These are phyloP conservation scores for Backusella morwellensis DNA, from an alignment of 192 early-diverging fungal genomes.

Conservation along the genomic window DNA sequence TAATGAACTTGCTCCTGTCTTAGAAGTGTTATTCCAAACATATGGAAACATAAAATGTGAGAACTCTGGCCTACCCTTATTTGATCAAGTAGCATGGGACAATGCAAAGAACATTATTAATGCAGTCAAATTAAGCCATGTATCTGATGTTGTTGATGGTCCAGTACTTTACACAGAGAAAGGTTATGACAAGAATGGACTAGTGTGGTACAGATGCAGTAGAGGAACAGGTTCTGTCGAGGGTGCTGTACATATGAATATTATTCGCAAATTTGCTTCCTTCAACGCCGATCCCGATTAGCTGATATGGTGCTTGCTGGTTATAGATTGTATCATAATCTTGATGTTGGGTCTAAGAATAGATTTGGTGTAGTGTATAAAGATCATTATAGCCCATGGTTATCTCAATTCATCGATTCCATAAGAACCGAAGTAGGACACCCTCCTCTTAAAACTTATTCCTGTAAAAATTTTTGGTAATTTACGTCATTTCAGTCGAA, in stretches of 20 bases:
- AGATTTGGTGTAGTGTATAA: no score
- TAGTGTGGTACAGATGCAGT: background rate
- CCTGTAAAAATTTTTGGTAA: no score
- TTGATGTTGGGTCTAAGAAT: no score
- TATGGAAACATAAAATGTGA: background rate
- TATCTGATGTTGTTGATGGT: background rate
- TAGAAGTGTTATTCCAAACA: background rate
- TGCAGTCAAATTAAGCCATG: background rate
- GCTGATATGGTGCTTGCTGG: no score
- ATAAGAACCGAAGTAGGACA: no score
- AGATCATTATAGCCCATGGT: no score
- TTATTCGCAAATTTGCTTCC: background rate
- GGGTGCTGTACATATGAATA: background rate
- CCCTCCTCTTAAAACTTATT: no score
- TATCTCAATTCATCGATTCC: no score
- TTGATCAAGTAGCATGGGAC: background rate
- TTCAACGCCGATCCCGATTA: no score
- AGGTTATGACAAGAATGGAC: background rate
- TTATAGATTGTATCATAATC: no score
- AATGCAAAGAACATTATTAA: background rate
- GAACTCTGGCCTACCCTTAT: background rate
- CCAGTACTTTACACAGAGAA: background rate
- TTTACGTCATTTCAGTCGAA: no score
- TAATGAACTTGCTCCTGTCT: no score
- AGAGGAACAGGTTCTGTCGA: background rate